Base-by-base conservation (phyloP, 1,284 basidiomycete species). In the Xerocomus amazonicus region DNA sequence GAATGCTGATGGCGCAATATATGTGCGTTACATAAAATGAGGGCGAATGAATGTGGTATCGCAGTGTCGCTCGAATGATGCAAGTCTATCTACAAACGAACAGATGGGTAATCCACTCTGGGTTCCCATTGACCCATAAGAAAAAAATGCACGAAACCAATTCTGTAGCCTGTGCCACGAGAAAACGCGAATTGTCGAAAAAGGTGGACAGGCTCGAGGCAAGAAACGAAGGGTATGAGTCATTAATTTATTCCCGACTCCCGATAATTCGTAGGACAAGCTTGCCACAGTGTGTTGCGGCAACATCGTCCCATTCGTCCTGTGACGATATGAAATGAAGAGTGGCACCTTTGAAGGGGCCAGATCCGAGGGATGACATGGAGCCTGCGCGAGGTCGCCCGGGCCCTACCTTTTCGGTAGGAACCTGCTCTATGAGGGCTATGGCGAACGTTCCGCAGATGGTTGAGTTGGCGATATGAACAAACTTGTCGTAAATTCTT, bases 401-500 rank as follows among this genome's bases (percentile, higher is more conserved):
- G 52, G 12, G 56, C 51, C 28, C 37, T 41, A 38, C 47, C 45
- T 31, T 45, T 37, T 54, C 55, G 29, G 35, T 35, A 13, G 48
- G 47, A 40, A 37, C 33, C 31, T 59, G 64, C 37, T 73, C 63
- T 49, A 79, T 71, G 43, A 77, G 68, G 10, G 73, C 79, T 19
- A 88, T 65, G 9, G 71, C 70, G 61, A 88, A 87, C 9, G 70
- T 62, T 7, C 73, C 67, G 2, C 74, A 72, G 19, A 87, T 74
- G 7, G 72, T 68, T 40, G 81, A 56, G 47, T 74, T 76, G 59
- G 82, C 83, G 56, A 82, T 77, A 14, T 72, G 70, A 16, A 75
- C 71, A 58, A 89, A 82, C 60, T 86, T 87, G 47, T 81, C 78
- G 54, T 77, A 74, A 23, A 89, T 66, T 45, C 75, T 76, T 38